Evolutionary conservation across 768 basidiomycete genomes (phyloP), one percentile per base, ranked within the genome.

Genomic region (Boletus subcaerulescens): DNA sequence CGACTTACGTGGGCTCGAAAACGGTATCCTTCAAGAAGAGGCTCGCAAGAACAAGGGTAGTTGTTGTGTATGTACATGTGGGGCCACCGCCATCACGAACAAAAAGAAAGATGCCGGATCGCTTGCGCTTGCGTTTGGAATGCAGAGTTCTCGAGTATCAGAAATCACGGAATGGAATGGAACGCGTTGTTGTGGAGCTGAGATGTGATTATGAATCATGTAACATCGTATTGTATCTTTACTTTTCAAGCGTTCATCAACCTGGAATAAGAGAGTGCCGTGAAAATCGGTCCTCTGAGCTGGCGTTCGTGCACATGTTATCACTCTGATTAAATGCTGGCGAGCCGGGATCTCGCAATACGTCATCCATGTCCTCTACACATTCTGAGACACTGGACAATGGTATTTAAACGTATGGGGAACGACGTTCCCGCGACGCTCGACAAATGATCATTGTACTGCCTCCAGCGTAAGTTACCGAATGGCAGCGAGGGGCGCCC

Each of bases 131-230:
- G 33, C 12, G n/a, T 22, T 35, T 18, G 31, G 18, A 42, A 26
- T 20, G 38, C 9, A 43, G 26, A 26, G 8, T 9, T 9, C 29
- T 9, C 29, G 32, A 32, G n/a, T n/a, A 35, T 50, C 35, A 50
- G 26, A 11, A 33, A 53, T 47, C 52, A 29, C 17, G 22, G 47
- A 48, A 57, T 49, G 36, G 56, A 57, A n/a, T 49, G 36, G 56
- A 57, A n/a, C 31, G 39, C 29, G 10, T 15, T 15, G 38, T 15
- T 10, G 32, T 24, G 24, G 52, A 20, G 32, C 31, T 26, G 18
- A 18, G 12, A 29, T 29, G 2, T 29, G 9, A 29, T 9, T 5
- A 29, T 29, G 26, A 8, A 29, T 29, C 26, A 29, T 29, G 9
- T 2, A 8, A 4, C 22, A 24, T 24, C 1, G 26, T 29, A 29